Conservation (phyloP, 176 grass and related monocot genomes). For the Aegilops bicornis region DNA sequence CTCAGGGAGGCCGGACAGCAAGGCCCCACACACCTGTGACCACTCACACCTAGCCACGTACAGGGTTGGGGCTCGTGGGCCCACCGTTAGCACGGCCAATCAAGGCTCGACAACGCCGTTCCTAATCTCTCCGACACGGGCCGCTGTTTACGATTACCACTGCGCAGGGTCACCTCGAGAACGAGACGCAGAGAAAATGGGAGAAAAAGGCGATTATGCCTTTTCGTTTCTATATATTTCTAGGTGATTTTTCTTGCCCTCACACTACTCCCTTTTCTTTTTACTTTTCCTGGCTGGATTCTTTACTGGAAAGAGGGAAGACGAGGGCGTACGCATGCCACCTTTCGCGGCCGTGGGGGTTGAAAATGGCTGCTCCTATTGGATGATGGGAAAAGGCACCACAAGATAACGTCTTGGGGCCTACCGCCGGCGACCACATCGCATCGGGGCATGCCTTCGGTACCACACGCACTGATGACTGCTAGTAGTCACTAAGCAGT, state of each 20-base stretch:
- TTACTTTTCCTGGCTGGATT: not conserved
- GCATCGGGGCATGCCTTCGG: not conserved
- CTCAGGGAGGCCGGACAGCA: constrained; percentile 10
- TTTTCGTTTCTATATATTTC: not conserved
- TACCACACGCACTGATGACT: not conserved
- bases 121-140: constrained; percentile 25
- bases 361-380: not conserved
- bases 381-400: constrained; percentile 8
- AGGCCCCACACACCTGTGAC: not conserved
- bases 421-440: not conserved
- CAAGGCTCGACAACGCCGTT: constrained; percentile 23
- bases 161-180: not conserved
- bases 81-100: constrained; percentile 14
- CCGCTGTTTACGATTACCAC: constrained; percentile 28
- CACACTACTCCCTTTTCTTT: not conserved
- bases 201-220: not conserved
- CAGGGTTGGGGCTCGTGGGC: not conserved
- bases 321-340: constrained; percentile 18
- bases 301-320: constrained; percentile 38
- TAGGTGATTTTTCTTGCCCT: not conserved
- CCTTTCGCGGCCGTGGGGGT: constrained; percentile 20
- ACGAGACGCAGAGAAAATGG: not conserved
- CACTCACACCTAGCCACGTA: constrained; percentile 20
- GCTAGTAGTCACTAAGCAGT: not conserved
- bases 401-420: not conserved